Conservation (phyloP, 495 filamentous ascomycete species). For the Aspergillus bertholletiae region DNA sequence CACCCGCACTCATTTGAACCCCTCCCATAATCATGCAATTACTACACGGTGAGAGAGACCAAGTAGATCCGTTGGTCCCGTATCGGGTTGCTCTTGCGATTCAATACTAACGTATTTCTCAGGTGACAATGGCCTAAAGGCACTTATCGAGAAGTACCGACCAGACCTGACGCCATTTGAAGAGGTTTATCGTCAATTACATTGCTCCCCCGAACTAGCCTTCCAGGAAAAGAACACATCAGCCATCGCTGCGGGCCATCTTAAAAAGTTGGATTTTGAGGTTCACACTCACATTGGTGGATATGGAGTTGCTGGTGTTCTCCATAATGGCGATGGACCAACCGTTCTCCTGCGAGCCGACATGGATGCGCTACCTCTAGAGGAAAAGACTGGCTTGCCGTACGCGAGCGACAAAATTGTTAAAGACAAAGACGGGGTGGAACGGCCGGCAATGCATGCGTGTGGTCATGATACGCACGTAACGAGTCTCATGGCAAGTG, state of each 20-base stretch:
- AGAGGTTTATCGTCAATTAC: slow-evolving; percentile 43
- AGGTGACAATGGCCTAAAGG: slow-evolving; percentile 5
- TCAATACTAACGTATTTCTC: background rate
- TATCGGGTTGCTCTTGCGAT: too few relatives aligned
- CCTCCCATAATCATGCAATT: too few relatives aligned
- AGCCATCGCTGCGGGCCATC: slow-evolving; percentile 32
- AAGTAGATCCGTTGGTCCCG: too few relatives aligned
- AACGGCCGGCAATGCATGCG: slow-evolving; percentile 61
- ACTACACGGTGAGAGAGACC: too few relatives aligned
- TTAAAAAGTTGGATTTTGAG: slow-evolving; percentile 37
- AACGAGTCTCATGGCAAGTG: slow-evolving; percentile 46
- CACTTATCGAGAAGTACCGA: slow-evolving; percentile 19
- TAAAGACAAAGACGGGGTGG: slow-evolving; percentile 40
- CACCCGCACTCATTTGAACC: too few relatives aligned
- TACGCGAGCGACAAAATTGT: slow-evolving; percentile 49
- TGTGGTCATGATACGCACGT: slow-evolving; percentile 68
- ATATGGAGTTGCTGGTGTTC: slow-evolving; percentile 51
- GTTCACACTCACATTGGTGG: slow-evolving; percentile 52
- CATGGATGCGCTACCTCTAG: slow-evolving; percentile 58
- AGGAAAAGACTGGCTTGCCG: slow-evolving; percentile 51
- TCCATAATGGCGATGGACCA: slow-evolving; percentile 52
- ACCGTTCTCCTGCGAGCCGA: slow-evolving; percentile 57
- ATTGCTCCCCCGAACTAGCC: slow-evolving; percentile 50
- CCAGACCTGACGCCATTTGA: slow-evolving; percentile 39
- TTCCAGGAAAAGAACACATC: slow-evolving; percentile 46